Percentiles rank a stretch among this genome's conserved stretches.
phyloP scores from a whole-genome alignment of 2,329 filamentous ascomycete genomes.

The Didymella glomerata region DNA sequence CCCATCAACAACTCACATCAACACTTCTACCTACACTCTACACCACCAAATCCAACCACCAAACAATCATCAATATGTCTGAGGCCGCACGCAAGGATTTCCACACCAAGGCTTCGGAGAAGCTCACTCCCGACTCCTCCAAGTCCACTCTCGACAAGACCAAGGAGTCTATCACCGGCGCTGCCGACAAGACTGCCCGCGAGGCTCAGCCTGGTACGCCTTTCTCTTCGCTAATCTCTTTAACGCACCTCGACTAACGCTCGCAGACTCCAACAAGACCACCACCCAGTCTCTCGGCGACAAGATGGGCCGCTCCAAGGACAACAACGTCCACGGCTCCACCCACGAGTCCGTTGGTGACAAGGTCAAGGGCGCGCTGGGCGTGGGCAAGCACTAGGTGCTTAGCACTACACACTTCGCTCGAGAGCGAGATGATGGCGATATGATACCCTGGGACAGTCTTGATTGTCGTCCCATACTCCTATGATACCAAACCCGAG shows the following conservation, averaged over 20 bases:
- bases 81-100: conserved; percentile 70
- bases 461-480: conserved; percentile 3
- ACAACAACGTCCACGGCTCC: conserved; percentile 49
- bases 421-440: neutral
- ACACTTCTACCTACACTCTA: conserved; percentile 26
- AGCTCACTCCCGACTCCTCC: conserved; percentile 63
- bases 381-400: conserved; percentile 54
- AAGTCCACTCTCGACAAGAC: conserved; percentile 69
- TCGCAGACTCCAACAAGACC: conserved; percentile 62
- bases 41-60: conserved; percentile 34
- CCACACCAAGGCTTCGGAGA: conserved; percentile 64
- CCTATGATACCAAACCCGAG: conserved; percentile 34
- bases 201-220: conserved; percentile 50
- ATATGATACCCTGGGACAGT: conserved; percentile 19
- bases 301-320: conserved; percentile 52
- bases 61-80: conserved; percentile 62
- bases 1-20: conserved; percentile 27
- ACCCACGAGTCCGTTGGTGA: conserved; percentile 53
- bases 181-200: conserved; percentile 62
- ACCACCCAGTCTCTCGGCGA: conserved; percentile 58
- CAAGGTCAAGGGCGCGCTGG: conserved; percentile 60
- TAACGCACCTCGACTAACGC: neutral
- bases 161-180: conserved; percentile 65
- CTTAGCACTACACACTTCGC: conserved; percentile 3
- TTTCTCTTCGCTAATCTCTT: neutral